Percentiles rank a stretch among this genome's conserved stretches.
Evolutionary conservation across 1,139 yeast species (phyloP).

Genomic region (Zygosaccharomyces sapae): DNA sequence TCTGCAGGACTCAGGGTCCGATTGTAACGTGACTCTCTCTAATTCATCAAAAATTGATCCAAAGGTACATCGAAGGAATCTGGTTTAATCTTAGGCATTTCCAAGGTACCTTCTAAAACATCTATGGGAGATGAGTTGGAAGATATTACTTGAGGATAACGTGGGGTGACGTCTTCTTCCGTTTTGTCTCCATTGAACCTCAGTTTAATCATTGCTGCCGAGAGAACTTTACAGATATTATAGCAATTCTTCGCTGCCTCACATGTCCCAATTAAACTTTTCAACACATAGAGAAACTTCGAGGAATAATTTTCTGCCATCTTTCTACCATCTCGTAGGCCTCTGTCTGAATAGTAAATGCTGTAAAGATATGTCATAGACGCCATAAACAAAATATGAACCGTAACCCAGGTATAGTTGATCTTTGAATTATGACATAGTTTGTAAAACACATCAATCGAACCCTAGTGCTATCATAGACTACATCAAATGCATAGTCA

Average conservation of each 20-base stretch:
- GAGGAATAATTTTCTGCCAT: slow-evolving; percentile 54
- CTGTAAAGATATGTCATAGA: slow-evolving; percentile 80
- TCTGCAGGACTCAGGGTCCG: slow-evolving; percentile 16
- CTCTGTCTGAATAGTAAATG: slow-evolving; percentile 60
- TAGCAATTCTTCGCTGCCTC: slow-evolving; percentile 74
- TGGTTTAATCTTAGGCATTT: slow-evolving; percentile 7
- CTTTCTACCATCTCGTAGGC: slow-evolving; percentile 45
- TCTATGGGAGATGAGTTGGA: slow-evolving; percentile 8
- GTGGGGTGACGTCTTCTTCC: neutral
- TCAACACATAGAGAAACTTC: slow-evolving; percentile 58
- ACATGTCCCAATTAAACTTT: slow-evolving; percentile 61
- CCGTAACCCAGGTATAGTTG: slow-evolving; percentile 92
- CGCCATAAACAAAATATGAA: slow-evolving; percentile 82
- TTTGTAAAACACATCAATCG: slow-evolving; percentile 59
- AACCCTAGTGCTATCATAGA: slow-evolving; percentile 62
- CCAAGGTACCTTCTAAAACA: slow-evolving; percentile 5
- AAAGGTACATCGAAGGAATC: slow-evolving; percentile 17
- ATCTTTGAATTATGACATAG: slow-evolving; percentile 54
- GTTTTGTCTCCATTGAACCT: slow-evolving; percentile 42
- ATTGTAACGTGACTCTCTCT: slow-evolving; percentile 20
- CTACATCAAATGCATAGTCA: slow-evolving; percentile 49
- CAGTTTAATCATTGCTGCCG: slow-evolving; percentile 66
- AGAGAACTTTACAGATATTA: slow-evolving; percentile 65
- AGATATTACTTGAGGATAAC: slow-evolving; percentile 3
- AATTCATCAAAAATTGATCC: slow-evolving; percentile 29